Conservation (phyloP, 1,139 yeast genomes). For the Kodamaea alishanica region DNA sequence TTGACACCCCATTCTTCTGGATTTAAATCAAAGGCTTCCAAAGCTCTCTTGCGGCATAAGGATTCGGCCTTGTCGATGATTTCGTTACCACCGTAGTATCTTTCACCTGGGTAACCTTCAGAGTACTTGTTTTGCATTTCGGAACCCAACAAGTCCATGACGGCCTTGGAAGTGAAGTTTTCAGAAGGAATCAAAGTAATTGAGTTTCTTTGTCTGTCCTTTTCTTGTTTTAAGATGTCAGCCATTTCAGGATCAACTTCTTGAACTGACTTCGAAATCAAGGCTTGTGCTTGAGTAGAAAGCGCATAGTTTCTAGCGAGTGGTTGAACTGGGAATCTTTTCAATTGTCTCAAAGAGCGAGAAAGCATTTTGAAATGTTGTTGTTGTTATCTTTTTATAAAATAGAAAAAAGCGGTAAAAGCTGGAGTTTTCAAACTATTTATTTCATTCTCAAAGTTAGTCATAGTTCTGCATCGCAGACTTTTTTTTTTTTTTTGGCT, state of each 20-base stretch:
- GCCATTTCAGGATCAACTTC: conserved; percentile 87
- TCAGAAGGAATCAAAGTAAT: conserved; percentile 92
- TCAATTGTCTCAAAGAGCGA: conserved; percentile 22
- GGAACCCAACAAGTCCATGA: conserved; percentile 89
- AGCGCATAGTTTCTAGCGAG: conserved; percentile 41
- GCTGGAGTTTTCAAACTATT: conserved; percentile 12
- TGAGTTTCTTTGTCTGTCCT: conserved; percentile 80
- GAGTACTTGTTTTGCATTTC: conserved; percentile 98
- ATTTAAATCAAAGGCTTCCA: conserved; percentile 74
- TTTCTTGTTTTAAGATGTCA: conserved; percentile 67
- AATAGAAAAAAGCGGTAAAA: conserved; percentile 1
- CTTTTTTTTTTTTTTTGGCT: too few relatives aligned
- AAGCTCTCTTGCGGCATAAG: conserved; percentile 87
- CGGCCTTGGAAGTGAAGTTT: conserved; percentile 92
- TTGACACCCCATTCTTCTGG: conserved; percentile 92
- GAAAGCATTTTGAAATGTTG: conserved; percentile 5
- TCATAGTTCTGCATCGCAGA: too few relatives aligned
- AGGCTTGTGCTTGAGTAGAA: conserved; percentile 44
- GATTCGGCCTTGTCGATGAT: conserved; percentile 87
- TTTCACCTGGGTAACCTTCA: conserved; percentile 97
- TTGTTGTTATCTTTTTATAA: too few relatives aligned
- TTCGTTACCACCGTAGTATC: conserved; percentile 97
- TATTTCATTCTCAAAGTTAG: too few relatives aligned
- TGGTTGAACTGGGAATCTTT: conserved; percentile 10
- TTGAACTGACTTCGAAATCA: conserved; percentile 60